Percentiles rank a stretch among this genome's conserved stretches.
Conservation (phyloP, 2,329 filamentous ascomycete genomes). For the Fusarium haematococcum region DNA sequence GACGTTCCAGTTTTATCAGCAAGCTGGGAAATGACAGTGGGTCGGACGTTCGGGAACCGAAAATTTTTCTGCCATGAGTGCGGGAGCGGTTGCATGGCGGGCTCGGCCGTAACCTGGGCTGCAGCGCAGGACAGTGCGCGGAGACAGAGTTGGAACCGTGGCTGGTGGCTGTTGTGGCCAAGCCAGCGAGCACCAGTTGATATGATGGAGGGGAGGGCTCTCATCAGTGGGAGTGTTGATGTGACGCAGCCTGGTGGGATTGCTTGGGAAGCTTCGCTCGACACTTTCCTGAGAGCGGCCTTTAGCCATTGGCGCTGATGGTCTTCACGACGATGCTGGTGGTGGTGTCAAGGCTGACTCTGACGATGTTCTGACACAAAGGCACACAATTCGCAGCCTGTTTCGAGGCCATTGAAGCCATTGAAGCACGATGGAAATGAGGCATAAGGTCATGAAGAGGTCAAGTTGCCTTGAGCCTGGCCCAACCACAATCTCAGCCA, state of each 20-base stretch:
- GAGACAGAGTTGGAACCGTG: neutral
- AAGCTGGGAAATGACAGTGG: slow-evolving; percentile 36
- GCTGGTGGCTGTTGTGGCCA: slow-evolving; percentile 16
- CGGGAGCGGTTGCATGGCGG: neutral
- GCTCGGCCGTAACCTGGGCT: slow-evolving; percentile 1
- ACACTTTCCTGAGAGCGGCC: neutral
- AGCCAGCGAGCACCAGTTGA: slow-evolving; percentile 6
- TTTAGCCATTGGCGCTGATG: slow-evolving; percentile 1
- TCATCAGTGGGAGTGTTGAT: slow-evolving; percentile 1
- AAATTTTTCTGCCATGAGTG: slow-evolving; percentile 34
- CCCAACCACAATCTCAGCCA: slow-evolving; percentile 15
- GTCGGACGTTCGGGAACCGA: slow-evolving; percentile 26
- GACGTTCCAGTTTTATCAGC: slow-evolving; percentile 9
- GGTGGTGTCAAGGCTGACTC: neutral
- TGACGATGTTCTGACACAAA: neutral
- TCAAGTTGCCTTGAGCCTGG: slow-evolving; percentile 26
- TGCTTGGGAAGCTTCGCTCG: slow-evolving; percentile 6
- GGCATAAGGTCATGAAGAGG: slow-evolving; percentile 29
- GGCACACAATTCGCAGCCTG: neutral
- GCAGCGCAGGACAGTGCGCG: slow-evolving; percentile 33
- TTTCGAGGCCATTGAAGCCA: slow-evolving; percentile 2
- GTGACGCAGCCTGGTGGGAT: slow-evolving; percentile 33
- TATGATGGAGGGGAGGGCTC: neutral
- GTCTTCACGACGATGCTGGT: neutral
- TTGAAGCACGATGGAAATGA: neutral